Evolutionary conservation across 2,329 filamentous ascomycete species (phyloP).

Genomic region (Colletotrichum abscissum): DNA sequence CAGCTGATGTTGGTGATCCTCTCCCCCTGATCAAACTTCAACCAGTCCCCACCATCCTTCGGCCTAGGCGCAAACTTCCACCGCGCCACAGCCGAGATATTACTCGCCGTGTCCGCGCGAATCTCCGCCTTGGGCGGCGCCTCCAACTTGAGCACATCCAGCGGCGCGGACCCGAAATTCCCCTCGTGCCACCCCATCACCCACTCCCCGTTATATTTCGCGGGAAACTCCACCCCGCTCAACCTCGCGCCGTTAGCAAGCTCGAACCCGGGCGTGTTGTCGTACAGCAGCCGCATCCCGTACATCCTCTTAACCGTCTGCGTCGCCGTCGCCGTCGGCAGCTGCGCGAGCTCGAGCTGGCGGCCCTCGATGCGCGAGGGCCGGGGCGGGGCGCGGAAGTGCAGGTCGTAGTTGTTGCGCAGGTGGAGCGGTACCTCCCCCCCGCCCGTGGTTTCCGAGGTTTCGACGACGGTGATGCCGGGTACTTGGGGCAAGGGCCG

Average conservation of each 20-base stretch:
- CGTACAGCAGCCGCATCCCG: conserved; percentile 57
- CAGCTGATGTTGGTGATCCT: conserved; percentile 73
- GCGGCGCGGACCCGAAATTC: conserved; percentile 59
- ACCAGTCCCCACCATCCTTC: conserved; percentile 57
- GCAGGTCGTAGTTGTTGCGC: conserved; percentile 64
- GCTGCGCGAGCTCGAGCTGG: conserved; percentile 49
- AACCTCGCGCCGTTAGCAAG: conserved; percentile 61
- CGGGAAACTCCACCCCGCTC: conserved; percentile 62
- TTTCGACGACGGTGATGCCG: conserved; percentile 61
- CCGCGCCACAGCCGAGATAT: conserved; percentile 59
- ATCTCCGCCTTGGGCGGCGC: conserved; percentile 59
- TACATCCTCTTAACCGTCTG: conserved; percentile 61
- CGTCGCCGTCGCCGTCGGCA: conserved; percentile 58
- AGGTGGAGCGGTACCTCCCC: conserved; percentile 44
- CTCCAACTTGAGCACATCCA: conserved; percentile 60
- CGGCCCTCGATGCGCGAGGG: conserved; percentile 56
- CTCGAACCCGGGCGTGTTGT: conserved; percentile 58
- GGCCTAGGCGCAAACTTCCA: conserved; percentile 65
- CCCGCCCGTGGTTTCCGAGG: conserved; percentile 43
- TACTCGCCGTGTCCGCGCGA: conserved; percentile 57
- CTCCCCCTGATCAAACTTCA: conserved; percentile 75
- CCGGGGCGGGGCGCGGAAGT: conserved; percentile 54
- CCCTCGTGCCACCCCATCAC: conserved; percentile 69
- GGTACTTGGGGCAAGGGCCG: conserved; percentile 62
- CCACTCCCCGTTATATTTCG: conserved; percentile 66